phyloP scores from a whole-genome alignment of 192 early-diverging fungal genomes.

The Linnemannia zychae region DNA sequence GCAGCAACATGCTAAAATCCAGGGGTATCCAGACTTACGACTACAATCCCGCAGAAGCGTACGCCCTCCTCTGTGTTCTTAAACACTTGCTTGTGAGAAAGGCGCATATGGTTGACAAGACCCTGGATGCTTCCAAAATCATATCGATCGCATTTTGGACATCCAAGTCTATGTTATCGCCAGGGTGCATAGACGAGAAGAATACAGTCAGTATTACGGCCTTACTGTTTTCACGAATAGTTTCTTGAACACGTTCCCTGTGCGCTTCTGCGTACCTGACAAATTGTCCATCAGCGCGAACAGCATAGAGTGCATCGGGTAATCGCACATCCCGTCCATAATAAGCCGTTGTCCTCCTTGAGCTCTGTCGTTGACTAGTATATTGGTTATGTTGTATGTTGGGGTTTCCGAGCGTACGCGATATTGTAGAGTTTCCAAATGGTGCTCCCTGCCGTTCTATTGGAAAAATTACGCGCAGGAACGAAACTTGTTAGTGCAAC shows the following conservation, averaged over 20 bases:
- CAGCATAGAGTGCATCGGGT: constrained; percentile 49
- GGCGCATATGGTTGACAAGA: constrained; percentile 89
- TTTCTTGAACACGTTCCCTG: not conserved
- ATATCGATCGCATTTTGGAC: constrained; percentile 81
- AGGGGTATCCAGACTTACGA: constrained; percentile 60
- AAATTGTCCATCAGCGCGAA: constrained; percentile 53
- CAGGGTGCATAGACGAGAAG: constrained; percentile 16
- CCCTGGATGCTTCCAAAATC: constrained; percentile 88
- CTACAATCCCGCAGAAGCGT: constrained; percentile 76
- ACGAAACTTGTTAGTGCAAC: not conserved
- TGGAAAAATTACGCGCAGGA: not conserved
- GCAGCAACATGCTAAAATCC: constrained; percentile 62
- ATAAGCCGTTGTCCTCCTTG: constrained; percentile 34
- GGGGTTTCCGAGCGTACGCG: constrained; percentile 12
- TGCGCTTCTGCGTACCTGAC: constrained; percentile 24
- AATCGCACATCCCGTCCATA: constrained; percentile 36
- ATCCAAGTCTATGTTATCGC: constrained; percentile 66
- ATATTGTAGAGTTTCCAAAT: constrained; percentile 52
- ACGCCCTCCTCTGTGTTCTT: constrained; percentile 82
- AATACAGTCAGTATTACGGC: not conserved
- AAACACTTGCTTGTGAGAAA: constrained; percentile 81
- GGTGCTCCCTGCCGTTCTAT: constrained; percentile 61
- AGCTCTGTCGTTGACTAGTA: constrained; percentile 12
- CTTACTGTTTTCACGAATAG: not conserved
- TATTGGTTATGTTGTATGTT: constrained; percentile 7